phyloP scores from a whole-genome alignment of 2,329 filamentous ascomycete genomes.

The Acrocalymma vagum region DNA sequence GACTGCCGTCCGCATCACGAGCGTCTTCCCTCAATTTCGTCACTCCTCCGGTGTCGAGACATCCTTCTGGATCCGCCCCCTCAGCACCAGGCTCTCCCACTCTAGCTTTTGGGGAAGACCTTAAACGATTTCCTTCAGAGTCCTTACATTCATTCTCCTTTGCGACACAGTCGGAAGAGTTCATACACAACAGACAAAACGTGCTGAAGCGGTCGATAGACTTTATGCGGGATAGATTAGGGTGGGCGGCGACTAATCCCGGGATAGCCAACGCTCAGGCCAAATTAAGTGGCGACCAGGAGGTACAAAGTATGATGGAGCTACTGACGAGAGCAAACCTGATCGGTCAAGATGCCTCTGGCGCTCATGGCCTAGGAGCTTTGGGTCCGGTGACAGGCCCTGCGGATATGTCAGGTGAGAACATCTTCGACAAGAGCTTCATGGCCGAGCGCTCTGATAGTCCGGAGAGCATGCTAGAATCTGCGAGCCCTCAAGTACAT shows the following conservation, averaged over 20 bases:
- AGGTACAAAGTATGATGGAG: slow-evolving; percentile 91
- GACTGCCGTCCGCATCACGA: slow-evolving; percentile 67
- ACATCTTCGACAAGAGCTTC: slow-evolving; percentile 88
- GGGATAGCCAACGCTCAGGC: slow-evolving; percentile 86
- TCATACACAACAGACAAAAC: slow-evolving; percentile 90
- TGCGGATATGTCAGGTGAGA: slow-evolving; percentile 74
- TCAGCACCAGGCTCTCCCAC: slow-evolving; percentile 74
- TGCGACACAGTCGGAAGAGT: slow-evolving; percentile 91
- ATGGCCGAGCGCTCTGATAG: slow-evolving; percentile 60
- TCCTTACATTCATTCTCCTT: slow-evolving; percentile 99
- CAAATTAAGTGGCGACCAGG: slow-evolving; percentile 80
- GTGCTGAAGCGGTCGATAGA: slow-evolving; percentile 93
- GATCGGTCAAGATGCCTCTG: slow-evolving; percentile 72
- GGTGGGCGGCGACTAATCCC: slow-evolving; percentile 78
- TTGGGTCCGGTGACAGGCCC: slow-evolving; percentile 81
- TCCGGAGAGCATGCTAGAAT: slow-evolving; percentile 48
- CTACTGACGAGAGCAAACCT: slow-evolving; percentile 83
- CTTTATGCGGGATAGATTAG: slow-evolving; percentile 93
- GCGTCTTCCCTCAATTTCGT: slow-evolving; percentile 74
- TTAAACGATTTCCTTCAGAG: slow-evolving; percentile 91
- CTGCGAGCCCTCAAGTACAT: slow-evolving; percentile 26
- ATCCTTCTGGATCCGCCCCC: slow-evolving; percentile 59
- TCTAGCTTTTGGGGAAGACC: slow-evolving; percentile 80
- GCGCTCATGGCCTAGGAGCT: slow-evolving; percentile 56
- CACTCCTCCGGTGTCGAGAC: slow-evolving; percentile 64